Evolutionary conservation across 1,139 yeast genomes (phyloP).

Genomic region (Debaryomyces robertsiae): DNA sequence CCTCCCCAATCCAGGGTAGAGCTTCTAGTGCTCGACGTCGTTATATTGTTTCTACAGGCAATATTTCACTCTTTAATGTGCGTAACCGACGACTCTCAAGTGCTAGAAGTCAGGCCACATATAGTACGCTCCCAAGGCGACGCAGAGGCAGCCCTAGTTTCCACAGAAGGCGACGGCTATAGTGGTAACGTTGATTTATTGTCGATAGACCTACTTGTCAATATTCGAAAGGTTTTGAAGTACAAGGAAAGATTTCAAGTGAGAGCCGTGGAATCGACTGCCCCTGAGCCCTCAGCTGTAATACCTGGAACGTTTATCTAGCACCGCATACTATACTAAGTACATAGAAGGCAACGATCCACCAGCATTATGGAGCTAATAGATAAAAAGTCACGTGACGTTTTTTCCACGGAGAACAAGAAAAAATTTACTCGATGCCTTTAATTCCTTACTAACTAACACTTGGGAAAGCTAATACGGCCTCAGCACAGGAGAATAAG

Average conservation of each 20-base stretch:
- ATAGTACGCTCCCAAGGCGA: constrained; percentile 5
- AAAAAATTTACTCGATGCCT: constrained; percentile 11
- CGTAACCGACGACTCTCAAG: constrained; percentile 32
- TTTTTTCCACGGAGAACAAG: not conserved
- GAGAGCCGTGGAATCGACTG: not conserved
- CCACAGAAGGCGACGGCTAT: constrained; percentile 40
- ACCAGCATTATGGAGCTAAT: too few species aligned
- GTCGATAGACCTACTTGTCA: constrained; percentile 28
- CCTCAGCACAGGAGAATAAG: constrained; percentile 10
- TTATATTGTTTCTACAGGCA: constrained; percentile 31
- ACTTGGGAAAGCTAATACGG: not conserved
- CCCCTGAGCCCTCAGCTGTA: constrained; percentile 7
- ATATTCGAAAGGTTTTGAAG: constrained; percentile 21
- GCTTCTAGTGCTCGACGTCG: constrained; percentile 31
- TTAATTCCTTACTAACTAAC: not conserved
- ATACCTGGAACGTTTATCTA: constrained; percentile 17
- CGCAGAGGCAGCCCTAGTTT: constrained; percentile 17
- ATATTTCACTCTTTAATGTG: constrained; percentile 37
- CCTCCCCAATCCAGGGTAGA: constrained; percentile 30
- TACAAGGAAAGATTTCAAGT: constrained; percentile 9
- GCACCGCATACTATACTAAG: not conserved
- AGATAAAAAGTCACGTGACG: constrained; percentile 9
- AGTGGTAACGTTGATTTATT: constrained; percentile 41
- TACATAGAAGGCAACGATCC: not conserved
- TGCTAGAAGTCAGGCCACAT: constrained; percentile 21